Evolutionary conservation across 2,329 filamentous ascomycete genomes (phyloP).

Genomic region (Fusarium avenaceum): DNA sequence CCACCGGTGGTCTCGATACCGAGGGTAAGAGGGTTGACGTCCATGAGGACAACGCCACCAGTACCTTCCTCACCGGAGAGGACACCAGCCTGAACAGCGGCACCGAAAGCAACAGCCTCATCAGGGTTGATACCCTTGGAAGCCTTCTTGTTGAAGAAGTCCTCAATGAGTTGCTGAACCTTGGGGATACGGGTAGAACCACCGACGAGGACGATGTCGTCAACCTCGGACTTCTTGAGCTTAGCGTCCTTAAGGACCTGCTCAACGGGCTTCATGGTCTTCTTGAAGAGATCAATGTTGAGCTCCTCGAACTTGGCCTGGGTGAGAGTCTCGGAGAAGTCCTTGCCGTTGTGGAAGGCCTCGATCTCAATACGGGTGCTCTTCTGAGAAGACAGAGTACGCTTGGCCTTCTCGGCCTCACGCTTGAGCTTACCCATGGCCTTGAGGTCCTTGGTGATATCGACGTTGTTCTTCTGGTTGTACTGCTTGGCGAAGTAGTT

Average conservation of each 20-base stretch:
- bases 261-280: conserved; percentile 98
- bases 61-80: conserved; percentile 89
- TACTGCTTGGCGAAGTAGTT: conserved; percentile 96
- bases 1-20: conserved; percentile 98
- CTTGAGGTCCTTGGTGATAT: conserved; percentile 95
- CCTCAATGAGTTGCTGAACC: conserved; percentile 93
- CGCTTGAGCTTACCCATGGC: conserved; percentile 99
- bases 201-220: conserved; percentile 98
- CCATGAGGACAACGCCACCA: conserved; percentile 89
- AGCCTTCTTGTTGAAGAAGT: conserved; percentile 96
- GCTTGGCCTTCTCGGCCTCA: conserved; percentile 99
- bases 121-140: conserved; percentile 99
- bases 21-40: conserved; percentile 95
- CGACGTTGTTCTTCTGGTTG: conserved; percentile 97
- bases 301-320: conserved; percentile 99
- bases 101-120: conserved; percentile 98
- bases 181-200: conserved; percentile 99
- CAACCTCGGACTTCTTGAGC: conserved; percentile 93
- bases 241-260: conserved; percentile 99
- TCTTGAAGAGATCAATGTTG: conserved; percentile 99
- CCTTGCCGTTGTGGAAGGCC: conserved; percentile 94
- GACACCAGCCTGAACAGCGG: conserved; percentile 96
- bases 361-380: conserved; percentile 96
- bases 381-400: conserved; percentile 94
- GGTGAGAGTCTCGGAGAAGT: conserved; percentile 98